Evolutionary conservation across 495 filamentous ascomycete species (phyloP), one percentile per base, ranked within the genome.

Genomic region (Neurospora hispaniola): DNA sequence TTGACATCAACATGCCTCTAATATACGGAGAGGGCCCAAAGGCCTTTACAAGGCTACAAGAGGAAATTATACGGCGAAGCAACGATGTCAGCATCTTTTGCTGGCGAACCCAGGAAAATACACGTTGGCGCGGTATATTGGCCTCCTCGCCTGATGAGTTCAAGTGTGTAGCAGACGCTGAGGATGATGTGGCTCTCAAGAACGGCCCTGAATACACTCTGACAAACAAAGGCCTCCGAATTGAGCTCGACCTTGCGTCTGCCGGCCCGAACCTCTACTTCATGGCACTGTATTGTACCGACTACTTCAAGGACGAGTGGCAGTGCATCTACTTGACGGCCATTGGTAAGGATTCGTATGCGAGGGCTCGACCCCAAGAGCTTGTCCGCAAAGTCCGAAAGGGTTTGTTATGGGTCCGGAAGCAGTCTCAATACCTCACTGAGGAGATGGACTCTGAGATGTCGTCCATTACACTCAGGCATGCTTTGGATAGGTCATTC

Each of bases 1-100:
- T 77, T 41, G 74, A 74, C 14, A 73, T 77, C 16, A 76, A 77
- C 46, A 79, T 80, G 78, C 76, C 79, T 14, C 71, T 79, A 16
- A 73, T 76, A 14, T 80, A 80, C 31, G 78, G 78, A 11, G 78
- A 80, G 59, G 76, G 78, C 1, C 48, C 41, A 6, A 76, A 76
- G 42, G 78, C 78, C 0, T 78, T 80, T 31, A 18, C 62, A 12
- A 40, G 78, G 20, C 69, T 80, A 35, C 78, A 80, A 43, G 78
- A 80, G 68, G 78, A 76, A 68, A 78, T 80, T 11, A 71, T 78
- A 40, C 69, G 69, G 12, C 66, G 69, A 16, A 74, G 39, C 38
- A 62, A 71, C 42, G 78, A 79, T 69, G 20, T 75, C 44, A 76
- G 76, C 5, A 73, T 79, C 5, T 75, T 79, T 39, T 71, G 38